Percentiles rank a stretch among this genome's conserved stretches.
phyloP scores from a whole-genome alignment of 345 rosid genomes.

The Citrus cavaleriei region DNA sequence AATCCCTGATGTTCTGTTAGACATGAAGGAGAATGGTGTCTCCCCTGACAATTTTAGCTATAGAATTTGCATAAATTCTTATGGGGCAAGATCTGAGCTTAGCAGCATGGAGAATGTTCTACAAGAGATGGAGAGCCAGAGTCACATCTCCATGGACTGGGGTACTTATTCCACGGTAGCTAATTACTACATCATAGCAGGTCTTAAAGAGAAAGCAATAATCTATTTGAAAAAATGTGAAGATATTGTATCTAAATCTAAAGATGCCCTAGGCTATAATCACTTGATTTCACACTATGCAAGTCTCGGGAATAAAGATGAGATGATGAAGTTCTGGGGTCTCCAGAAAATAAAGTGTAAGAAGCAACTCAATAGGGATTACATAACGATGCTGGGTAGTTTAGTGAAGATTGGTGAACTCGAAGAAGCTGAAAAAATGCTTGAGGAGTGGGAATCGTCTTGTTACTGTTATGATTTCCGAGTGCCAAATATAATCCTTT shows the following conservation, averaged over 20 bases:
- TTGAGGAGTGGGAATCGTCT: conserved; percentile 38
- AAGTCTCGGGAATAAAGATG: conserved; percentile 40
- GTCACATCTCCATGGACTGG: conserved; percentile 41
- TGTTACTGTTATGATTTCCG: conserved; percentile 33
- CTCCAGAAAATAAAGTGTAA: conserved; percentile 29
- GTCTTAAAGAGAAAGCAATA: conserved; percentile 30
- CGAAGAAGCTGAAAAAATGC: conserved; percentile 36
- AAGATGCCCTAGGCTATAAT: conserved; percentile 29
- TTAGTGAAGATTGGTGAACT: conserved; percentile 35
- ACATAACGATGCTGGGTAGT: conserved; percentile 34
- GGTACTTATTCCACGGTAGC: conserved; percentile 30
- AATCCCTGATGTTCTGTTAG: conserved; percentile 29
- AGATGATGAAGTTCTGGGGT: conserved; percentile 42
- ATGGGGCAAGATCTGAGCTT: conserved; percentile 30
- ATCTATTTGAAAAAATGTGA: conserved; percentile 39
- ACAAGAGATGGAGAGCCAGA: conserved; percentile 31
- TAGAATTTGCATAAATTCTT: conserved; percentile 37
- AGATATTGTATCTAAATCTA: conserved; percentile 25
- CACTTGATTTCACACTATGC: conserved; percentile 39
- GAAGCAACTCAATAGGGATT: conserved; percentile 34
- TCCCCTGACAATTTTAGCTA: conserved; percentile 40
- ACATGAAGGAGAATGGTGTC: conserved; percentile 40
- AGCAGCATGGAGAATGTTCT: conserved; percentile 32
- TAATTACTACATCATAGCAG: conserved; percentile 33
- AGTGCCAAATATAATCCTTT: conserved; percentile 45